Evolutionary conservation across 2,329 filamentous ascomycete species (phyloP).

Genomic region (Colletotrichum orbiculare): DNA sequence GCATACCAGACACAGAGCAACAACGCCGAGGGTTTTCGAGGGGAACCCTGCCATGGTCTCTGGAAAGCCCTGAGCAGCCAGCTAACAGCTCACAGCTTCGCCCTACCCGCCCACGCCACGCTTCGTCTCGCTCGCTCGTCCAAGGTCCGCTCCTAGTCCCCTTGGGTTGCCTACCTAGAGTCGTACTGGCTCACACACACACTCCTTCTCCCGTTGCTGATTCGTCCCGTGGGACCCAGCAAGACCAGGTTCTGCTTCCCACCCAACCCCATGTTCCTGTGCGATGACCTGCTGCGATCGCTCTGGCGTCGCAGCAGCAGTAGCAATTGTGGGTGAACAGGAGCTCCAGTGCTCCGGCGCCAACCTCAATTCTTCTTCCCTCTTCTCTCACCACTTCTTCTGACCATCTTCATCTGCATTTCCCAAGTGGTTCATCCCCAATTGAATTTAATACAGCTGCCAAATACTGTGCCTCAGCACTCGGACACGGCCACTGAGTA

Average conservation of each 20-base stretch:
- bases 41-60: conserved; percentile 21
- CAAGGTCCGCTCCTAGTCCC: not conserved
- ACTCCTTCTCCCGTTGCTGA: conserved; percentile 31
- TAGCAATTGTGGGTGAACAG: conserved; percentile 3
- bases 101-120: conserved; percentile 15
- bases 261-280: conserved; percentile 32
- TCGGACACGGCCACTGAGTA: conserved; percentile 27
- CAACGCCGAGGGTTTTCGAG: not conserved
- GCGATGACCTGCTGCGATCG: conserved; percentile 31
- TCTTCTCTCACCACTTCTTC: conserved; percentile 21
- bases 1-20: conserved; percentile 20
- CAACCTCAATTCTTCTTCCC: conserved; percentile 36
- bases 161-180: not conserved
- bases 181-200: conserved; percentile 4
- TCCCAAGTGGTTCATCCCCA: conserved; percentile 14
- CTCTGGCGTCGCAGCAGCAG: conserved; percentile 23
- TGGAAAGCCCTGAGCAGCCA: not conserved
- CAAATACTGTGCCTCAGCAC: conserved; percentile 3
- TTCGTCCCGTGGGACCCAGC: conserved; percentile 31
- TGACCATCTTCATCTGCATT: conserved; percentile 16
- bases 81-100: conserved; percentile 23
- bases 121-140: not conserved
- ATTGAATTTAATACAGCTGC: conserved; percentile 24
- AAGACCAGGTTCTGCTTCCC: not conserved
- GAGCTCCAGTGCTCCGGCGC: conserved; percentile 25